phyloP scores from a whole-genome alignment of 169 alveolate genomes.

The Plasmodium gaboni region DNA sequence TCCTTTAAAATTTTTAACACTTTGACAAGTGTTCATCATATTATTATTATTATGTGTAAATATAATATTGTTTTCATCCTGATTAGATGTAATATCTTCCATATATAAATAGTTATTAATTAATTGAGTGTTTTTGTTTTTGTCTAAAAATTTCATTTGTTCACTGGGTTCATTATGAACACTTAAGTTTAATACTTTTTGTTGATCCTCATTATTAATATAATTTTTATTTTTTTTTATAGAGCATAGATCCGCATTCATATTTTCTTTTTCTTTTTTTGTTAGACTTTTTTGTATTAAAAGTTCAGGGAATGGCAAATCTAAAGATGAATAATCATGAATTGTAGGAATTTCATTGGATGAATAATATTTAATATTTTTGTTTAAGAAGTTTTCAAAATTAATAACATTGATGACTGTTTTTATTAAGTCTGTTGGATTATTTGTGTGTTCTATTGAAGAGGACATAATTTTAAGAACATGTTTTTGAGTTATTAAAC shows the following conservation, averaged over 20 bases:
- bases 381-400: conserved; percentile 53
- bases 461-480: conserved; percentile 61
- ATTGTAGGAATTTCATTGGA: not conserved
- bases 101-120: not conserved
- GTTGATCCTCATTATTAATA: not conserved
- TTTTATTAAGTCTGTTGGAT: conserved; percentile 35
- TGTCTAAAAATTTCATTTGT: too few species aligned
- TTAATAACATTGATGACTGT: conserved; percentile 67
- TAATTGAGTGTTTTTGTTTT: not conserved
- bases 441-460: conserved; percentile 39
- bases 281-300: not conserved
- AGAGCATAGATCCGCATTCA: not conserved
- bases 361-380: conserved; percentile 18
- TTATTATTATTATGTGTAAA: not conserved
- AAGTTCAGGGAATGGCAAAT: conserved; percentile 61
- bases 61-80: not conserved
- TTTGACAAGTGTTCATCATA: not conserved
- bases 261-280: not conserved
- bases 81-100: not conserved
- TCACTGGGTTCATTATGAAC: not conserved
- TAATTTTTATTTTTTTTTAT: too few species aligned
- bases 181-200: not conserved
- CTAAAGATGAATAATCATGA: conserved; percentile 14
- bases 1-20: conserved; percentile 27
- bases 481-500: conserved; percentile 53